phyloP scores from a whole-genome alignment of 768 basidiomycete genomes.

The Pisolithus tinctorius region DNA sequence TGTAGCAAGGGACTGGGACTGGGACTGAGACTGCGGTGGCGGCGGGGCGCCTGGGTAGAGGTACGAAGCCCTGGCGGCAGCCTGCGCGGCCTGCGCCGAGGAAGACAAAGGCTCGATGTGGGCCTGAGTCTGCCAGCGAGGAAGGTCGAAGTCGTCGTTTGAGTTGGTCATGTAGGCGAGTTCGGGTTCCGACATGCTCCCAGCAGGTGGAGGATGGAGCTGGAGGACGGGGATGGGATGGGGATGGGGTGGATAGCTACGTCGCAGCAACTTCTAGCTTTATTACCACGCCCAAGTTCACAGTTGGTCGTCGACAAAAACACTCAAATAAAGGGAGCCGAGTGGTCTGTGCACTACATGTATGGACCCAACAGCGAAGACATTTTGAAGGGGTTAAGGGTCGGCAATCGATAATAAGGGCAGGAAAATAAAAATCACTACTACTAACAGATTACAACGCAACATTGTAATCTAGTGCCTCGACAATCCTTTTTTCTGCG shows the following conservation, averaged over 20 bases:
- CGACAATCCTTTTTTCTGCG: slow-evolving; percentile 57
- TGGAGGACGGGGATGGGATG: too few species aligned
- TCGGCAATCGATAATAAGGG: slow-evolving; percentile 18
- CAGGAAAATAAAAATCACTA: slow-evolving; percentile 1
- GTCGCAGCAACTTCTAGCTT: too few species aligned
- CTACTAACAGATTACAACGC: not conserved
- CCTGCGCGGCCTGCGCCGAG: slow-evolving; percentile 54
- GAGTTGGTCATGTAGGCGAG: slow-evolving; percentile 66
- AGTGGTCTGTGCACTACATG: slow-evolving; percentile 5
- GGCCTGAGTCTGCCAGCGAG: slow-evolving; percentile 47
- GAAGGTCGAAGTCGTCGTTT: slow-evolving; percentile 77
- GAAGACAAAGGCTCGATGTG: slow-evolving; percentile 44
- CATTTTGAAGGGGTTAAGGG: slow-evolving; percentile 22
- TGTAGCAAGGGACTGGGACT: slow-evolving; percentile 35
- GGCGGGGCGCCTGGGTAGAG: slow-evolving; percentile 36
- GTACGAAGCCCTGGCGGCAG: slow-evolving; percentile 44
- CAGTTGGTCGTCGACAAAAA: too few species aligned
- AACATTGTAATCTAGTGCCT: slow-evolving; percentile 23
- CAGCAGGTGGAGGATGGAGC: not conserved
- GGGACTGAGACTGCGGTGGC: slow-evolving; percentile 47
- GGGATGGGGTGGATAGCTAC: too few species aligned
- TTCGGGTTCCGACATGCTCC: slow-evolving; percentile 67
- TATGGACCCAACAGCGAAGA: slow-evolving; percentile 11
- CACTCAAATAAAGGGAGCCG: slow-evolving; percentile 7
- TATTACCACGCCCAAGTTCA: too few species aligned